These are phyloP conservation scores for Tolypocladium album DNA, from an alignment of 2,329 filamentous ascomycete genomes.

Conservation along the genomic window DNA sequence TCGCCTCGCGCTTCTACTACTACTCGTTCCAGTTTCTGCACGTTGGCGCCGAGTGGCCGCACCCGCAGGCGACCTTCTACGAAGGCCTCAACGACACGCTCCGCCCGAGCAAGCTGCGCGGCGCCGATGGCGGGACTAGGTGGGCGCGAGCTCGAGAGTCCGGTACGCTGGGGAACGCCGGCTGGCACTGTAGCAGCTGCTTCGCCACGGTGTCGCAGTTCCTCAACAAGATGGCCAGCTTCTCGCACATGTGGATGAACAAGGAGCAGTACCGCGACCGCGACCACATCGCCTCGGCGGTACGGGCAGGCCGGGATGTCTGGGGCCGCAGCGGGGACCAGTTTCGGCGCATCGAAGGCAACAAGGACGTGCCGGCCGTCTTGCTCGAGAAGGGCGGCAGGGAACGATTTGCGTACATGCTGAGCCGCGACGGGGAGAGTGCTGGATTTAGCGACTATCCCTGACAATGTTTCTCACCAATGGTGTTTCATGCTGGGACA, in stretches of 20 bases:
- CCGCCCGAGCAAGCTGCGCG: slow-evolving; percentile 41
- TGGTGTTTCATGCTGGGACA: not conserved
- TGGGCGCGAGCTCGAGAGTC: slow-evolving; percentile 29
- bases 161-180: slow-evolving; percentile 35
- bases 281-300: slow-evolving; percentile 36
- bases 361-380: slow-evolving; percentile 41
- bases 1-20: slow-evolving; percentile 43
- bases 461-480: not conserved
- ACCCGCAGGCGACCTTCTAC: slow-evolving; percentile 51
- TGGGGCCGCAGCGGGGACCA: slow-evolving; percentile 38
- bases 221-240: slow-evolving; percentile 43
- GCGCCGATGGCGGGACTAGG: slow-evolving; percentile 29
- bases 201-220: slow-evolving; percentile 45
- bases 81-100: slow-evolving; percentile 29
- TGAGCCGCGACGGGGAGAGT: slow-evolving; percentile 31
- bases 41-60: slow-evolving; percentile 33
- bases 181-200: slow-evolving; percentile 54
- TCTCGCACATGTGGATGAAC: slow-evolving; percentile 45
- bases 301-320: slow-evolving; percentile 43
- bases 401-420: slow-evolving; percentile 32
- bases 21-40: slow-evolving; percentile 45
- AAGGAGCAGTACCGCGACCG: slow-evolving; percentile 33
- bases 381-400: slow-evolving; percentile 21
- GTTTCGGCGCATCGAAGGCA: slow-evolving; percentile 37
- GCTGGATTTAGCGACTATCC: slow-evolving; percentile 39